Base-by-base conservation (phyloP, 1,139 yeast genomes). In the Debaryomyces robertsiae region DNA sequence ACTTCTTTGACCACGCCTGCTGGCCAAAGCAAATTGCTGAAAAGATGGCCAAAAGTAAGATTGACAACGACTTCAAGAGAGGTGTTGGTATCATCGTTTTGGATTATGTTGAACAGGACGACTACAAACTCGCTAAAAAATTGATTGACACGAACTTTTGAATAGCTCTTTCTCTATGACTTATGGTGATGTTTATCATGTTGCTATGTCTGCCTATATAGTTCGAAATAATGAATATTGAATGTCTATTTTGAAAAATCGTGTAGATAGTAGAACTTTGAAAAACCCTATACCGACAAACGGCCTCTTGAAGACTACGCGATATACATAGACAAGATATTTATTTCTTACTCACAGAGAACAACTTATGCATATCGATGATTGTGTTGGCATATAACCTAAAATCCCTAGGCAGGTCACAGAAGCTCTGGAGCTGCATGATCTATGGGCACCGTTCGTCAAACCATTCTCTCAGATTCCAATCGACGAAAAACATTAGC, bases 1-100 rank as follows among this genome's bases (percentile, higher is more conserved):
- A 83, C 61, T 82, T 84, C 60, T 82, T 81, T 60, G 81, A 83
- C 61, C 79, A 75, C 39, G 75, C 69, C 41, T 84, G 89, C 59
- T 86, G 94, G 95, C 94, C 94, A 1, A 73, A 77, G 46, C 73
- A 76, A 50, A 79, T 84, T 45, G 79, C 90, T 25, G 63, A 71
- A 42, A 81, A 80, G 24, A 67, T 82, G 65, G 56, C 65, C 17
- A 56, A 66, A 36, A 68, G 73, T 31, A 67, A 73, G n/a, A 65
- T 84, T 43, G 68, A 72, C 33, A 69, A 73, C n/a, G 57, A 66
- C 16, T 75, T 83, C 53, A 73, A 67, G 25, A 74, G 67, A 50
- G 84, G 82, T 29, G 61, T 67, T 39, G 81, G 79, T 45, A 81
- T 89, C 32, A 67, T 84, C 40, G 79, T 86, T 25, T 65, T 84